phyloP scores from a whole-genome alignment of 1,284 basidiomycete species.

The Cutaneotrichosporon dermatis region DNA sequence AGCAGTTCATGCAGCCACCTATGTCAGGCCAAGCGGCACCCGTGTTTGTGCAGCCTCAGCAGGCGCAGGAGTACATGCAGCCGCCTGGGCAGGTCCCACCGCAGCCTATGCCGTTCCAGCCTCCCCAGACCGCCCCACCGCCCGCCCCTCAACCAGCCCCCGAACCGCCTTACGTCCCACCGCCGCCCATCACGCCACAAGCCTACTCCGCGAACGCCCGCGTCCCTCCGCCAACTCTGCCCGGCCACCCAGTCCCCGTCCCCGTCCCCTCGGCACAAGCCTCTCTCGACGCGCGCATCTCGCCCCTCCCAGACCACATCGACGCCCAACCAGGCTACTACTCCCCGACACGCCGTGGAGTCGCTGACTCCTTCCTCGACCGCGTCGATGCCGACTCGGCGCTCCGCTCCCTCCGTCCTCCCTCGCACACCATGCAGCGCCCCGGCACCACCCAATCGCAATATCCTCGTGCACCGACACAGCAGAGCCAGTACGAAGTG shows the following conservation, averaged over 20 bases:
- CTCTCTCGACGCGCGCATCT: neutral
- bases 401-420: neutral
- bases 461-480: neutral
- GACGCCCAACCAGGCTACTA: too few relatives aligned
- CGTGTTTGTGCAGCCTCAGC: too few relatives aligned
- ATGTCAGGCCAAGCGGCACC: too few relatives aligned
- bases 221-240: neutral
- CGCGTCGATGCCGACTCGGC: neutral
- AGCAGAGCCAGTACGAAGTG: constrained; percentile 6
- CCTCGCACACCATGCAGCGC: too few relatives aligned
- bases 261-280: neutral
- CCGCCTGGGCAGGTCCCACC: too few relatives aligned
- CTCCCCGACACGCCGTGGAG: neutral
- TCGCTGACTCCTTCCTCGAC: neutral
- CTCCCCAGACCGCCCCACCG: too few relatives aligned
- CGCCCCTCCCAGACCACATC: neutral
- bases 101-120: too few relatives aligned
- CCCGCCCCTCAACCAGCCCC: too few relatives aligned
- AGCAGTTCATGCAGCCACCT: too few relatives aligned
- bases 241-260: neutral
- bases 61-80: too few relatives aligned
- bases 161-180: too few relatives aligned
- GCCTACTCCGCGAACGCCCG: neutral
- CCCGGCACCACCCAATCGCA: too few relatives aligned
- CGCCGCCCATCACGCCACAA: neutral